These are phyloP conservation scores for Furculomyces boomerangus DNA, from an alignment of 371 early-diverging fungal genomes.

Conservation along the genomic window DNA sequence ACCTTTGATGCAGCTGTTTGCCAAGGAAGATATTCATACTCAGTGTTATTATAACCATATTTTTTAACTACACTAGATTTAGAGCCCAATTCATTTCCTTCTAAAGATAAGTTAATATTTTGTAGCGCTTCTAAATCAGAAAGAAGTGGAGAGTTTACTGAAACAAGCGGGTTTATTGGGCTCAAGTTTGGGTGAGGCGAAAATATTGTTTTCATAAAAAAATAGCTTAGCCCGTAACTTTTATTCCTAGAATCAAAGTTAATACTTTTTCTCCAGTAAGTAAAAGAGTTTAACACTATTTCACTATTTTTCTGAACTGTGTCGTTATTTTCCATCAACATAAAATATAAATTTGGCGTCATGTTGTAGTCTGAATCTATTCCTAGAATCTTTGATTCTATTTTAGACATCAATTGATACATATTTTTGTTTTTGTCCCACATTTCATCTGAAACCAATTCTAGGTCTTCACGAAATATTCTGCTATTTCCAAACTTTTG, in stretches of 20 bases:
- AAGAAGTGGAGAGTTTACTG: background rate
- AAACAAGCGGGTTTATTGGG: background rate
- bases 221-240: background rate
- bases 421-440: background rate
- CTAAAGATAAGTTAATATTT: no score
- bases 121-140: no score
- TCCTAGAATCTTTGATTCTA: slow-evolving; percentile 6
- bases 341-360: background rate
- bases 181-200: background rate
- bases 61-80: no score
- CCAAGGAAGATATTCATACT: background rate
- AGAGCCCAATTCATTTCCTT: no score
- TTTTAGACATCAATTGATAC: slow-evolving; percentile 1
- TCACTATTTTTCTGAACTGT: background rate
- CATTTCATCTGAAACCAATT: background rate
- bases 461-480: background rate
- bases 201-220: background rate
- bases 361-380: background rate
- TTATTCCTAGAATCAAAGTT: background rate
- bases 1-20: background rate
- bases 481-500: background rate
- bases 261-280: background rate
- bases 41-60: background rate
- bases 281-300: background rate
- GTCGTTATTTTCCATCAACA: background rate